Conservation (phyloP, 106 monocot species). For the Vanilla planifolia region DNA sequence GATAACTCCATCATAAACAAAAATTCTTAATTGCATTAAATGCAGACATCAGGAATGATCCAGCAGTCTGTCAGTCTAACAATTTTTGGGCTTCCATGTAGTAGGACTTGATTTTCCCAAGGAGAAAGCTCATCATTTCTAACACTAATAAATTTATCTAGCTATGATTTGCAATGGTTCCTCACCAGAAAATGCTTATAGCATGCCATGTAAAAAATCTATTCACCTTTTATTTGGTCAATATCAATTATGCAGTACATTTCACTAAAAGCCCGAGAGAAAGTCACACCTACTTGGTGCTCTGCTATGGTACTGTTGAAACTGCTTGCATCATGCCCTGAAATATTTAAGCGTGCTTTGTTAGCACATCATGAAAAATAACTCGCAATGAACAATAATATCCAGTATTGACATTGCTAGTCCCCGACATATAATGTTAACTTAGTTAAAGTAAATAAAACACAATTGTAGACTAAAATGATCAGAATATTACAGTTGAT, state of each 20-base stretch:
- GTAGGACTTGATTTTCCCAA: too few relatives aligned
- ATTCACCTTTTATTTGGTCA: background rate
- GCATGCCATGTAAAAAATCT: too few relatives aligned
- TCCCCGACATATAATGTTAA: background rate
- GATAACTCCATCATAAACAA: too few relatives aligned
- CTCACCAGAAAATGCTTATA: too few relatives aligned
- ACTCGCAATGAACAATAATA: background rate
- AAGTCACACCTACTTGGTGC: conserved; percentile 98
- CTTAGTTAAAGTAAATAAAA: background rate
- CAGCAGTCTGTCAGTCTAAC: too few relatives aligned
- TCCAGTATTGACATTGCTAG: background rate
- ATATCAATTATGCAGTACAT: background rate
- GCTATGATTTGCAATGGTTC: too few relatives aligned
- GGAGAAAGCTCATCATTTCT: too few relatives aligned
- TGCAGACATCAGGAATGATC: too few relatives aligned
- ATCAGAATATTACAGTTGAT: background rate
- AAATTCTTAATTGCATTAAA: too few relatives aligned
- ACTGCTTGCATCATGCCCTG: conserved; percentile 74
- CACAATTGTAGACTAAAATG: background rate
- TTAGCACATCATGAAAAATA: background rate
- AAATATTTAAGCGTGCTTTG: background rate
- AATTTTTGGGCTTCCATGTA: too few relatives aligned
- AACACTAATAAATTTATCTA: too few relatives aligned
- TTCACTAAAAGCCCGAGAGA: conserved; percentile 18
- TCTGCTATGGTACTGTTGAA: conserved; percentile 96